Percentiles rank a stretch among this genome's conserved stretches.
These are phyloP conservation scores for Talaromyces liani DNA, from an alignment of 495 filamentous ascomycete species.

Conservation along the genomic window DNA sequence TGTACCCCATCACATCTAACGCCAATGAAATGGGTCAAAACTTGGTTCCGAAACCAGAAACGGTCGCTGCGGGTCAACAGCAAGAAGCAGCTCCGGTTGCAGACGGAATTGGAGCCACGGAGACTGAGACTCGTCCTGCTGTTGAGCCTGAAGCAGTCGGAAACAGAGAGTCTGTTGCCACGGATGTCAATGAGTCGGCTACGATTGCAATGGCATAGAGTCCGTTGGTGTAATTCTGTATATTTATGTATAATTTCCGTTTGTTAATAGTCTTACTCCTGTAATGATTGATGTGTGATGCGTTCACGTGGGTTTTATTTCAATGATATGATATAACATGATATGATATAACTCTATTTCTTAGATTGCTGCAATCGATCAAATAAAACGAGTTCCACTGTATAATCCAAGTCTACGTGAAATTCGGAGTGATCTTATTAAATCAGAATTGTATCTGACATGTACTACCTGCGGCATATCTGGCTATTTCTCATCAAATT, in stretches of 20 bases:
- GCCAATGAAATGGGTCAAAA: slow-evolving; percentile 20
- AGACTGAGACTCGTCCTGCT: background rate
- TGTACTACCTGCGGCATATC: too few species aligned
- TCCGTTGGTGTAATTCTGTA: background rate
- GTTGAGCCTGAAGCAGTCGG: background rate
- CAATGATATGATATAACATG: background rate
- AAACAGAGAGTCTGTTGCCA: background rate
- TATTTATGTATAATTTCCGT: background rate
- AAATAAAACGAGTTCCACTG: background rate
- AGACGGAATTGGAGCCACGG: background rate
- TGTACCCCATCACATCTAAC: slow-evolving; percentile 43
- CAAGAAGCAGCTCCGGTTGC: background rate
- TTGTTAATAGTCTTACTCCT: background rate
- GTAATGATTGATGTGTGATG: background rate
- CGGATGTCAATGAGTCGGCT: background rate
- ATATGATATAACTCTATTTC: background rate
- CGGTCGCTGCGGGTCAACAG: background rate
- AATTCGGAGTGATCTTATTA: too few species aligned
- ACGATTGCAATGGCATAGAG: slow-evolving; percentile 2
- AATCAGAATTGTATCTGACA: too few species aligned
- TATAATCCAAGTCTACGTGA: too few species aligned
- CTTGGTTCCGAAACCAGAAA: slow-evolving; percentile 15
- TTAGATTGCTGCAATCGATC: background rate
- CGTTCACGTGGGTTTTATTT: background rate
- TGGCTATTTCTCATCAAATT: too few species aligned